Percentiles rank a stretch among this genome's conserved stretches.
These are phyloP conservation scores for Trichophyton schoenleinii DNA, from an alignment of 2,329 filamentous ascomycete genomes.

Conservation along the genomic window DNA sequence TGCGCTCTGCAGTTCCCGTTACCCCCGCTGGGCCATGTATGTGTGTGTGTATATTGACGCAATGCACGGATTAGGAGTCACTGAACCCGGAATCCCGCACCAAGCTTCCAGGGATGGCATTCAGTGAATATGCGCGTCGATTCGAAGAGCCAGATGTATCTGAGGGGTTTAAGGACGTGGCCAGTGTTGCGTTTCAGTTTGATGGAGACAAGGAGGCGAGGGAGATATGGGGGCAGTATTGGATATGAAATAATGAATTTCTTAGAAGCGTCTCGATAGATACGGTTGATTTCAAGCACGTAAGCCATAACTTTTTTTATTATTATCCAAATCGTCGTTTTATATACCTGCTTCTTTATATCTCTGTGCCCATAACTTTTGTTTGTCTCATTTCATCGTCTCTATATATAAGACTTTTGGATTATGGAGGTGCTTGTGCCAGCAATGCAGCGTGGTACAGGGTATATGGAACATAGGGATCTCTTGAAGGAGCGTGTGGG, in stretches of 20 bases:
- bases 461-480: not conserved
- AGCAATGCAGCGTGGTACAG: not conserved
- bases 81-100: conserved; percentile 73
- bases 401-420: not conserved
- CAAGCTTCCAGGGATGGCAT: conserved; percentile 66
- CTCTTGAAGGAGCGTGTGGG: not conserved
- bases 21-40: no score
- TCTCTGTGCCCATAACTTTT: not conserved
- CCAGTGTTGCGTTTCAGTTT: conserved; percentile 63
- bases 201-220: conserved; percentile 56
- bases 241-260: conserved; percentile 41
- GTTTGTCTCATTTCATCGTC: not conserved
- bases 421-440: not conserved
- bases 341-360: not conserved
- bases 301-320: not conserved
- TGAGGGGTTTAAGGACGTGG: conserved; percentile 78
- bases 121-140: conserved; percentile 58
- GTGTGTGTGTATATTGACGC: conserved; percentile 26
- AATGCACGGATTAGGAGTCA: conserved; percentile 24
- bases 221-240: conserved; percentile 62
- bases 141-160: conserved; percentile 57
- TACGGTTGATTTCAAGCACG: not conserved
- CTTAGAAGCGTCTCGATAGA: not conserved
- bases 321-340: not conserved
- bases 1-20: no score